A percentile compares a stretch with the other conserved stretches of the same genome.
These are phyloP conservation scores for Bipolaris bicolor DNA, from an alignment of 2,329 filamentous ascomycete genomes.

Conservation along the genomic window DNA sequence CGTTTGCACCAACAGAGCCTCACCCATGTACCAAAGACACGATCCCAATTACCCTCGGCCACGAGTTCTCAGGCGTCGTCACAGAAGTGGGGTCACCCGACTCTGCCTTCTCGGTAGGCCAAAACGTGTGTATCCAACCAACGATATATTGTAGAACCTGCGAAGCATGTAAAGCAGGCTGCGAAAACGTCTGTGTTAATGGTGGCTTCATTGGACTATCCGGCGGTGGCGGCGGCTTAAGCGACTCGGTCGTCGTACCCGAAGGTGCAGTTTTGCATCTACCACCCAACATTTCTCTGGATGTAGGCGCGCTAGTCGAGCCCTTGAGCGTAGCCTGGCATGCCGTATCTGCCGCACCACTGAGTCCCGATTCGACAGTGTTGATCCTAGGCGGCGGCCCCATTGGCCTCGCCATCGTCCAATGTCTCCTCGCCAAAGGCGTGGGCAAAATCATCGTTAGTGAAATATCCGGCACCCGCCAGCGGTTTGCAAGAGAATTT, in stretches of 20 bases:
- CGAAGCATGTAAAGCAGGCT: constrained; percentile 59
- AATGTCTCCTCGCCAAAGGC: constrained; percentile 62
- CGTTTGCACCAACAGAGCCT: constrained; percentile 57
- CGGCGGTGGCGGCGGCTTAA: constrained; percentile 62
- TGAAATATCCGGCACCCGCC: constrained; percentile 60
- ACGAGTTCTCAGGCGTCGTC: constrained; percentile 68
- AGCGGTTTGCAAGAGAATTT: constrained; percentile 59
- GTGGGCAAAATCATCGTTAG: constrained; percentile 63
- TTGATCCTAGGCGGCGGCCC: constrained; percentile 67
- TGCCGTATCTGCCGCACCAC: constrained; percentile 59
- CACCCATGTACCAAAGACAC: constrained; percentile 65
- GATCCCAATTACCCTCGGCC: constrained; percentile 66
- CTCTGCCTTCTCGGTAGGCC: constrained; percentile 57
- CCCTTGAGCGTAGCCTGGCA: constrained; percentile 70
- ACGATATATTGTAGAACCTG: constrained; percentile 65
- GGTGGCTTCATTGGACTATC: constrained; percentile 60
- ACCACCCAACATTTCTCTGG: constrained; percentile 59
- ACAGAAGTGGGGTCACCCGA: constrained; percentile 63
- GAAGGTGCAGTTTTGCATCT: constrained; percentile 57
- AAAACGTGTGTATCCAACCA: constrained; percentile 65
- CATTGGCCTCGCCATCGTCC: constrained; percentile 66
- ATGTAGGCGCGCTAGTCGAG: constrained; percentile 65
- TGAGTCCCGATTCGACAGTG: constrained; percentile 56
- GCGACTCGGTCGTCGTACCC: constrained; percentile 61
- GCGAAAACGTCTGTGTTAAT: constrained; percentile 64